phyloP scores from a whole-genome alignment of 306 rosid genomes.

The Datisca glomerata region DNA sequence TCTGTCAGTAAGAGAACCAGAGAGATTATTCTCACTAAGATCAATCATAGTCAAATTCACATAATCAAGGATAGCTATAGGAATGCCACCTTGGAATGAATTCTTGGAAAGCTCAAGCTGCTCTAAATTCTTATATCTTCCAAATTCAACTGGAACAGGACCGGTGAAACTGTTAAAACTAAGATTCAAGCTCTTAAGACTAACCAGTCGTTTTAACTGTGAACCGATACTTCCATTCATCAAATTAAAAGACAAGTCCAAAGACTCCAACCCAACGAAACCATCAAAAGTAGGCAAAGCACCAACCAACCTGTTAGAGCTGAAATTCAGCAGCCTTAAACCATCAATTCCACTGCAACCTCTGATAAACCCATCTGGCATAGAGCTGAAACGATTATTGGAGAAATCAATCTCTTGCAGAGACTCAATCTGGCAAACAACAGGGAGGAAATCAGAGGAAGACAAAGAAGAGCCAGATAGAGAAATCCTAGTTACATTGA shows the following conservation, averaged over 20 bases:
- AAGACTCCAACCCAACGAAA: constrained; percentile 35
- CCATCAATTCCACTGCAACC: constrained; percentile 42
- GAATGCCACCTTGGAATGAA: constrained; percentile 19
- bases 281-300: constrained; percentile 45
- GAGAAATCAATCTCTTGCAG: constrained; percentile 55
- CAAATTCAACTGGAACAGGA: constrained; percentile 35
- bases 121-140: constrained; percentile 39
- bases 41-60: constrained; percentile 41
- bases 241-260: constrained; percentile 41
- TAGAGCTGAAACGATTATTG: constrained; percentile 16
- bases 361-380: constrained; percentile 34
- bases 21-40: constrained; percentile 14
- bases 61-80: constrained; percentile 24
- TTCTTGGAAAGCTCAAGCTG: constrained; percentile 44
- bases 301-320: constrained; percentile 25
- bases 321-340: constrained; percentile 41
- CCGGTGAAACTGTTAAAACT: constrained; percentile 15
- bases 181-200: constrained; percentile 43
- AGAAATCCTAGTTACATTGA: constrained; percentile 19
- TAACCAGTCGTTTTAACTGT: constrained; percentile 34
- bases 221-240: constrained; percentile 19
- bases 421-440: constrained; percentile 43
- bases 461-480: constrained; percentile 26
- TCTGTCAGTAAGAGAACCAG: constrained; percentile 28
- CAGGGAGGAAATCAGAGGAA: constrained; percentile 29